These are phyloP conservation scores for Colletotrichum echinochloae DNA, from an alignment of 2,329 filamentous ascomycete species.

Conservation along the genomic window DNA sequence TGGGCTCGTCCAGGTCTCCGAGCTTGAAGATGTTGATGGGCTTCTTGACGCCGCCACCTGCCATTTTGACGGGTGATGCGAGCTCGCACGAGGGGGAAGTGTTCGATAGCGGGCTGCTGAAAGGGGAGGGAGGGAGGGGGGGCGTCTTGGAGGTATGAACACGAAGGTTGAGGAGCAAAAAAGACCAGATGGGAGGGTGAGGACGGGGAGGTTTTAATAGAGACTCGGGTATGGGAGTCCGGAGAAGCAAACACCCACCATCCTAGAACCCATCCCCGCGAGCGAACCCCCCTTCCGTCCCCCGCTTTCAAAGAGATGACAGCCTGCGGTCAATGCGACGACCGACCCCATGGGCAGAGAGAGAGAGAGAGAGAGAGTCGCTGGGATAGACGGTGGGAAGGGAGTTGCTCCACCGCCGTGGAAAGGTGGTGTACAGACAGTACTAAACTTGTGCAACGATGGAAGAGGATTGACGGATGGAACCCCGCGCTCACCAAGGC, in stretches of 20 bases:
- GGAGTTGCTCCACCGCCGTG: conserved; percentile 26
- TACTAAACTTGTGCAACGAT: conserved; percentile 8
- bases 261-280: conserved; percentile 22
- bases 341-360: conserved; percentile 29
- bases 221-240: neutral
- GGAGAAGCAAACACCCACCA: conserved; percentile 10
- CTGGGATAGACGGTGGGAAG: conserved; percentile 3
- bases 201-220: conserved; percentile 32
- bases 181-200: neutral
- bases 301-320: conserved; percentile 25
- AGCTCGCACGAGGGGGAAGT: conserved; percentile 16
- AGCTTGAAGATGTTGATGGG: conserved; percentile 74
- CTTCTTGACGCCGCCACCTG: conserved; percentile 61
- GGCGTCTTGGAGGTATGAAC: conserved; percentile 24
- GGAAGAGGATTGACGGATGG: conserved; percentile 3
- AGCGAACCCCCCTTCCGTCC: neutral
- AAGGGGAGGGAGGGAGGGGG: neutral
- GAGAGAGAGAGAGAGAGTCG: too few relatives aligned
- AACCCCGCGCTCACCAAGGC: conserved; percentile 20
- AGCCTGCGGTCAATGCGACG: conserved; percentile 29
- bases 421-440: too few relatives aligned
- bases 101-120: conserved; percentile 4
- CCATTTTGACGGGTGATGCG: conserved; percentile 24
- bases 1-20: conserved; percentile 73
- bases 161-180: conserved; percentile 22